Evolutionary conservation across 2,329 filamentous ascomycete species (phyloP), one percentile per base, ranked within the genome.

Genomic region (Diaporthe batatas): DNA sequence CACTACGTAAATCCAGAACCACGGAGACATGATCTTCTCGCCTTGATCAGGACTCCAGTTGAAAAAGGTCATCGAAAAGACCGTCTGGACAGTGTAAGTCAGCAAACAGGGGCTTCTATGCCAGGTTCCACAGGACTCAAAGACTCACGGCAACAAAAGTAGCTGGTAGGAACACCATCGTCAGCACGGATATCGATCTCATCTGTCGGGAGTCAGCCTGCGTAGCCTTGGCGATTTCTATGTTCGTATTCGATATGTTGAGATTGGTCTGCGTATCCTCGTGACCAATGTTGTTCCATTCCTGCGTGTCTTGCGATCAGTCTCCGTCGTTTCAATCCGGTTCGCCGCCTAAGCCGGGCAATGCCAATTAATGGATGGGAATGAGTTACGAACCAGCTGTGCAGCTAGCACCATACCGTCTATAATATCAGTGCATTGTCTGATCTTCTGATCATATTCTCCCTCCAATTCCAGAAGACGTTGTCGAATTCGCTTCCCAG

Each of bases 151-250:
- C 80, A 73, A 84, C 79, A 74, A 84, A 84, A 10, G 82, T 83
- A 0, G 79, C 82, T 1, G 83, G 83, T 1, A 84, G 79, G 73
- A 84, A 84, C 3, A 80, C 72, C 75, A 84, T 82, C 49, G 82
- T 84, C 70, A 84, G 77, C 5, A 82, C 75, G 1, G 83, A 81
- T n/a, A 84, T 80, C 3, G 80, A 80, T 54, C 81, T 80, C 82
- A 85, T 84, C 18, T 36, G 54, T 54, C 69, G 54, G 12, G 70
- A 70, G 58, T 75, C 74, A 2, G 64, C 29, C 1, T 72, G 34
- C 0, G 71, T 74, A 6, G 71, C 74, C 21, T 42, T 44, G 21
- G 75, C 74, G 11, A 76, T 76, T 5, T 47, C 53, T 23, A 73
- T 49, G 34, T 67, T 67, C 32, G 44, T 51, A 12, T 16, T 10